Base-by-base conservation (phyloP, 768 basidiomycete genomes). In the Lepiota subincarnata region DNA sequence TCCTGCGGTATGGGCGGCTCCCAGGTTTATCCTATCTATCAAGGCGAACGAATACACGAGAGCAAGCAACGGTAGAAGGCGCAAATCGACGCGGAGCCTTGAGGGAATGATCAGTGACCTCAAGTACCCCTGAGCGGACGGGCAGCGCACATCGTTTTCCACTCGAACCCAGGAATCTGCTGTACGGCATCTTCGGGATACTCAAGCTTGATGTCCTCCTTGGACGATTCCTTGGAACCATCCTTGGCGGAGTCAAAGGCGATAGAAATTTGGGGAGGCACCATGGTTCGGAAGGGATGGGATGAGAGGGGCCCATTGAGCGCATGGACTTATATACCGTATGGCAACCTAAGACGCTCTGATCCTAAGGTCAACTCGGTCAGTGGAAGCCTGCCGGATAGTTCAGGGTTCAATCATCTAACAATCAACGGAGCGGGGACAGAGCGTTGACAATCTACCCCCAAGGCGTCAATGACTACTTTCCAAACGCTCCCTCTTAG, bases 61-160 rank as follows among this genome's bases (percentile, higher is more conserved):
- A 26, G 70, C 70, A 2, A 71, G 61, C 22, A 73, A 50, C 19
- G 70, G 72, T n/a, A 73, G 59, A 56, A 72, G 60, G 20, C 70
- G 64, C 55, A 66, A 61, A 44, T 73, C 70, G 40, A 73, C 57
- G 26, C 50, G 60, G 31, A 67, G 66, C 56, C 72, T 73, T 42
- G 18, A 20, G 20, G 35, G 37, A 6, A 18, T 40, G 6, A 45
- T 48, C 36, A 57, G 31, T 36, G 6, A 39, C 7, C 18, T 26
- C 8, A 38, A 19, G 43, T n/a, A 12, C 4, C 22, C 13, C 3
- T 2, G 26, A 41, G 11, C 16, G 20, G 5, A 24, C 10, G 2
- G 14, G 3, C 16, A 40, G 42, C 62, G 26, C 62, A 73, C 74
- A 75, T 70, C 6, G 73, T 73, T 43, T 59, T 66, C 55, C 62